Evolutionary conservation across 139 green algal genomes (phyloP).

Genomic region (Raphidocelis subcapitata): DNA sequence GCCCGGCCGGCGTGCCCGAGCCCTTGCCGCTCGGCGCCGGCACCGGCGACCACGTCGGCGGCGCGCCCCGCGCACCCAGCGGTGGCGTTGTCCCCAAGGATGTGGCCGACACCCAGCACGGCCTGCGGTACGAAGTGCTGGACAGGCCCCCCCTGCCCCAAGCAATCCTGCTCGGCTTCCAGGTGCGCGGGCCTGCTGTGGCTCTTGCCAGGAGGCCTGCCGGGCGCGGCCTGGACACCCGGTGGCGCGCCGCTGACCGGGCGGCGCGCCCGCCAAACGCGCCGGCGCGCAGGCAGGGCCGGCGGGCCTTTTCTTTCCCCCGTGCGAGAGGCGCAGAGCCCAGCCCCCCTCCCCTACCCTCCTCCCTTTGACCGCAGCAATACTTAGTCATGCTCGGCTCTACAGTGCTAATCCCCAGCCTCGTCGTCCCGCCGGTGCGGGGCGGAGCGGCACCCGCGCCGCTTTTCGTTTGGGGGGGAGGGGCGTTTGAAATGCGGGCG

Average conservation of each 20-base stretch:
- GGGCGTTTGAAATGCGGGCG: neutral
- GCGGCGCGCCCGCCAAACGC: neutral
- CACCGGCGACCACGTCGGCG: too few relatives aligned
- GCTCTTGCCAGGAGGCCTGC: neutral
- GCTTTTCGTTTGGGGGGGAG: neutral
- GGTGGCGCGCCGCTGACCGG: neutral
- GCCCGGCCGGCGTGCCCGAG: too few relatives aligned
- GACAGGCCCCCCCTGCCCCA: conserved; percentile 43
- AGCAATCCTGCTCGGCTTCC: conserved; percentile 45
- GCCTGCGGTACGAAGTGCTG: conserved; percentile 43
- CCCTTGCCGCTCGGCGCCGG: too few relatives aligned
- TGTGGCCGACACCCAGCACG: neutral
- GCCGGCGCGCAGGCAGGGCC: neutral
- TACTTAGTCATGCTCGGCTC: conserved; percentile 68
- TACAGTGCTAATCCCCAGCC: conserved; percentile 60
- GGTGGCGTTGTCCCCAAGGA: too few relatives aligned
- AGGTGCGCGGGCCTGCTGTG: conserved; percentile 15
- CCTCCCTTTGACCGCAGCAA: conserved; percentile 30
- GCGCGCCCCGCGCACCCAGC: too few relatives aligned
- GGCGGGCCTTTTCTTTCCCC: neutral
- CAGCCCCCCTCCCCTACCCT: neutral
- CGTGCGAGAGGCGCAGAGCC: too few relatives aligned
- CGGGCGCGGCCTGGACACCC: neutral
- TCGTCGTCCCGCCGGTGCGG: conserved; percentile 60
- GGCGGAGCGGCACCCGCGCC: conserved; percentile 18